phyloP scores from a whole-genome alignment of 2,329 filamentous ascomycete genomes.

The Endoconidiophora polonica region DNA sequence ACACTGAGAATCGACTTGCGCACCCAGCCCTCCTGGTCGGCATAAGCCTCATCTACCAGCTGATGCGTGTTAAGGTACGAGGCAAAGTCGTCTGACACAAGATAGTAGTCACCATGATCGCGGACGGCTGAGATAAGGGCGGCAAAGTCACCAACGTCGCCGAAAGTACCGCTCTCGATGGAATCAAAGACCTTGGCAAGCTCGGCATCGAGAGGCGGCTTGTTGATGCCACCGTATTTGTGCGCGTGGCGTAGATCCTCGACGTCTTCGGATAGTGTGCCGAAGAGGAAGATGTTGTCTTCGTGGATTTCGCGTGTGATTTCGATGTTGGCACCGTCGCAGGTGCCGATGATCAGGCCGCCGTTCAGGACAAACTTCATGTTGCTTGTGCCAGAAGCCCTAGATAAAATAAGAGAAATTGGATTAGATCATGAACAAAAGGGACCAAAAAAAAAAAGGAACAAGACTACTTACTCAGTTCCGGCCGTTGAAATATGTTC shows the following conservation, averaged over 20 bases:
- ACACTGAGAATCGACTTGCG: slow-evolving; percentile 81
- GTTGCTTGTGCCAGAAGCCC: slow-evolving; percentile 74
- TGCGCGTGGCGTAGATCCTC: slow-evolving; percentile 87
- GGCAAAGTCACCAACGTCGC: slow-evolving; percentile 60
- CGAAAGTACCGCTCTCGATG: slow-evolving; percentile 69
- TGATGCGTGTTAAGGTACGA: slow-evolving; percentile 84
- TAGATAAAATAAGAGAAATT: slow-evolving; percentile 16
- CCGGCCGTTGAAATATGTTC: slow-evolving; percentile 98
- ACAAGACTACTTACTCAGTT: slow-evolving; percentile 47
- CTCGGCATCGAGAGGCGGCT: slow-evolving; percentile 45
- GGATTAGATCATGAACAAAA: slow-evolving; percentile 1
- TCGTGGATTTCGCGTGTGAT: slow-evolving; percentile 95
- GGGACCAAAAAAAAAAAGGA: background rate
- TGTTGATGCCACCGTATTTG: slow-evolving; percentile 56
- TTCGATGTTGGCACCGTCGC: slow-evolving; percentile 95
- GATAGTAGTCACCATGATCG: slow-evolving; percentile 92
- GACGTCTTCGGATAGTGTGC: slow-evolving; percentile 87
- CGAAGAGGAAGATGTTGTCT: slow-evolving; percentile 96
- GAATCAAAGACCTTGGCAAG: slow-evolving; percentile 68
- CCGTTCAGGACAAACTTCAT: slow-evolving; percentile 99
- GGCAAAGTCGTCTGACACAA: slow-evolving; percentile 94
- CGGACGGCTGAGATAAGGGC: slow-evolving; percentile 71
- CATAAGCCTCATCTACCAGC: slow-evolving; percentile 82
- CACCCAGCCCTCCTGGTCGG: slow-evolving; percentile 82
- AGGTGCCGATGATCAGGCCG: slow-evolving; percentile 92